These are phyloP conservation scores for Trichoderma pleuroti DNA, from an alignment of 2,329 filamentous ascomycete genomes.

Conservation along the genomic window DNA sequence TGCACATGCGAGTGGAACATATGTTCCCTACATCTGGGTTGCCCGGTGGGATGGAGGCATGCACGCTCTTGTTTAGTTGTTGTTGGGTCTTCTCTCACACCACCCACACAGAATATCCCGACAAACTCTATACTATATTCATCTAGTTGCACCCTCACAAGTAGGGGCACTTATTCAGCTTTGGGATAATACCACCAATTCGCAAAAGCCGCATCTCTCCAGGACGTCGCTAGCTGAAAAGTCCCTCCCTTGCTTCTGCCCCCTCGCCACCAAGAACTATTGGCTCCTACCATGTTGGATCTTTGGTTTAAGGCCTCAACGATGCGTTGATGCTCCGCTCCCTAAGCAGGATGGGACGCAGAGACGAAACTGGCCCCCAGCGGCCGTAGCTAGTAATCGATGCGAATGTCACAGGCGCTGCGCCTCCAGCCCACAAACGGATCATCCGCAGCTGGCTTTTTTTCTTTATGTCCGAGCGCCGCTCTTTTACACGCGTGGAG, in stretches of 20 bases:
- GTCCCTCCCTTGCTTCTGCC: neutral
- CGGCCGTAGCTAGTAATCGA: neutral
- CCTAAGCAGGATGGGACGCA: neutral
- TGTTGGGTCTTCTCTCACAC: slow-evolving; percentile 4
- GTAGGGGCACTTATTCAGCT: neutral
- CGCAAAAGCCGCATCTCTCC: neutral
- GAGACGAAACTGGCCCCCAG: neutral
- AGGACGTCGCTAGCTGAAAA: neutral
- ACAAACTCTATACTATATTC: slow-evolving; percentile 12
- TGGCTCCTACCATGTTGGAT: neutral
- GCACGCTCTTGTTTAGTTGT: neutral
- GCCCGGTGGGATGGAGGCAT: neutral
- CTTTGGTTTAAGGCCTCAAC: neutral
- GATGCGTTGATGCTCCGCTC: neutral
- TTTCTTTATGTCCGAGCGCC: slow-evolving; percentile 7
- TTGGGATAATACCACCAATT: neutral
- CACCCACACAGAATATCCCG: slow-evolving; percentile 6
- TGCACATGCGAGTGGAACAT: slow-evolving; percentile 6
- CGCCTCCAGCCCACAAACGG: neutral
- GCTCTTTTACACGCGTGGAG: neutral
- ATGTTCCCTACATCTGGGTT: neutral
- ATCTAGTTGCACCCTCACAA: neutral
- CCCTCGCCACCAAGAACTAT: slow-evolving; percentile 2
- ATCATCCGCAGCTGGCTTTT: neutral
- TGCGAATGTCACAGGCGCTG: neutral